Base-by-base conservation (phyloP, 2,329 filamentous ascomycete species). In the Claviceps maximensis region DNA sequence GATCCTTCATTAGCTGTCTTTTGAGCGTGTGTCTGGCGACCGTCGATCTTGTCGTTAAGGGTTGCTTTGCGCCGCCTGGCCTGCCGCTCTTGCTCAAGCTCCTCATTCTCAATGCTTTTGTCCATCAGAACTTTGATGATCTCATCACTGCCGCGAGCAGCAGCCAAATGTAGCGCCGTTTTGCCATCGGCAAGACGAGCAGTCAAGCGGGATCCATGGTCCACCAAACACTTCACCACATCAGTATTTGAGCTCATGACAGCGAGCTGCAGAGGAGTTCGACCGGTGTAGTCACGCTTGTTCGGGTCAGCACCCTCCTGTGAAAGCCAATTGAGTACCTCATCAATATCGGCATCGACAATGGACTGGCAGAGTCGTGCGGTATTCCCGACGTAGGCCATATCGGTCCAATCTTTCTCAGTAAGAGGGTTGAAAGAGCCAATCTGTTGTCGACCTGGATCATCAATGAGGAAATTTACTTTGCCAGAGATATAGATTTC, bases 351-450 rank as follows among this genome's bases (percentile, higher is more conserved):
- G 1, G 77, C 73, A 59, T 89, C 82, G 4, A 90, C 80, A 54
- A 95, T 94, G 1, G 86, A 88, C 62, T 89, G 84, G 61, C 87
- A 94, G 2, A 95, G 74, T 17, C 78, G 74, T 40, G 80, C 82
- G 1, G 87, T 90, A 58, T 89, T 87, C 12, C 87, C 86, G 38
- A 94, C 77, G 58, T 94, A 95, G 0, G 88, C 87, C 87, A 94
- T 93, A 58, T 90, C 86, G 0, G 88, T 93, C 87, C 88, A 94
- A 62, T 93, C 87, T 50, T 87, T 77, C 44, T 88, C 82, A 0
- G 85, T 90, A 40, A 91, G 74, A 0, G 88, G 89, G 60, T 93
- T 85, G 70, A 94, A 94, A 10, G 76, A 80, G 27, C 78, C 78
- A 49, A 80, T 80, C 65, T 78, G 71, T 62, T 93, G 89, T 53